Conservation (phyloP, 2,329 filamentous ascomycete genomes). For the Penicillium sclerotigenum region DNA sequence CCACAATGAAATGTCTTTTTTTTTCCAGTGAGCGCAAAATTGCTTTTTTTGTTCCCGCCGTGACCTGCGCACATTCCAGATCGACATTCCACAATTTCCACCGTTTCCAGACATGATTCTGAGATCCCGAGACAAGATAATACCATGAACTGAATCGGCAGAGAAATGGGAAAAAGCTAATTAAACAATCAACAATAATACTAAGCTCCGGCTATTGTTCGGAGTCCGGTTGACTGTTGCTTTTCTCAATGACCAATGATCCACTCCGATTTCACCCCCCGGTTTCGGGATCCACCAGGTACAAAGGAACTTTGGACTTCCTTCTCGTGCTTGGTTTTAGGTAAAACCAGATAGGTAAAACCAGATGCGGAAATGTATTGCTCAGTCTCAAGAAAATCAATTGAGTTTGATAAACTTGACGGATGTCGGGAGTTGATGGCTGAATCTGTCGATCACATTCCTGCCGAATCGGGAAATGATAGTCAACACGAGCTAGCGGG, state of each 20-base stretch:
- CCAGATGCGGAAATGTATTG: conserved; percentile 5
- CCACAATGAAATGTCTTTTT: not conserved
- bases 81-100: not conserved
- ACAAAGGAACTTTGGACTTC: not conserved
- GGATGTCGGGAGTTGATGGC: not conserved
- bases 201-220: conserved; percentile 11
- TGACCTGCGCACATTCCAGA: conserved; percentile 3
- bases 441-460: not conserved
- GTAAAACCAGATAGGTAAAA: not conserved
- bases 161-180: not conserved
- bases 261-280: not conserved
- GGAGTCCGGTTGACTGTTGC: not conserved
- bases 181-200: conserved; percentile 9
- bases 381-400: not conserved
- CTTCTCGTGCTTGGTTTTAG: conserved; percentile 14
- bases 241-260: not conserved
- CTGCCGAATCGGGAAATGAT: not conserved
- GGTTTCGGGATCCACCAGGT: conserved; percentile 1
- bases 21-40: not conserved
- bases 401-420: not conserved
- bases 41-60: not conserved
- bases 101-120: not conserved
- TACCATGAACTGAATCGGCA: not conserved
- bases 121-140: not conserved
- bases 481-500: not conserved